Evolutionary conservation across 2,329 filamentous ascomycete genomes (phyloP), one percentile per base, ranked within the genome.

Genomic region (Dendrostoma leiphaemia): DNA sequence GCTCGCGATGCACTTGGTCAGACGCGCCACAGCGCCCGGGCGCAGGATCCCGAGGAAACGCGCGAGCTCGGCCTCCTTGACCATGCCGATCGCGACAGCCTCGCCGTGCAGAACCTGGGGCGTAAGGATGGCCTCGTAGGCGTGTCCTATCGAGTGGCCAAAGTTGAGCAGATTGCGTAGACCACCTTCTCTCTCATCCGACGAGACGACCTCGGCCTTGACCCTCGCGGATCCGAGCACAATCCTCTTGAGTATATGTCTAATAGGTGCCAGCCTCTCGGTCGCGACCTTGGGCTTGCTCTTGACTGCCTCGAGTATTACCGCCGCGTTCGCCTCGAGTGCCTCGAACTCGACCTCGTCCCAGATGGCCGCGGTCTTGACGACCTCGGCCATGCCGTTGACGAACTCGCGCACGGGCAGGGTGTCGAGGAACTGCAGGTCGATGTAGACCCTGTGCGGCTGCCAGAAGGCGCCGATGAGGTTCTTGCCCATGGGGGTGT

Each of bases 341-440:
- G 88, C 75, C 40, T 86, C 81, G 68, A 99, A 99, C 66, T 97
- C 93, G 9, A 79, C 74, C 71, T 95, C 91, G 65, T 96, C 85
- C 84, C 93, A 97, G 63, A 99, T 97, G 51, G 94, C 94, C 3
- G 94, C 94, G 3, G 94, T 99, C 82, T 97, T 97, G 69, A 97
- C 82, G 28, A 99, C 93, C 75, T 99, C 94, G 24, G 93, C 94
- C 93, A 99, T 97, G 58, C 94, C 94, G 69, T 99, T 99, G 72
- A 97, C 91, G 67, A 99, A 93, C 72, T 99, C 93, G 61, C 94
- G 82, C 60, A 88, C 86, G 1, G 93, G 92, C 19, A 99, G 78
- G 1, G 91, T 96, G 68, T 96, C 90, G 52, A 99, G 79, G 67
- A 99, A 97, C 53, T 86, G 82, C 58, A 97, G 78, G 70, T 99